Percentiles rank a stretch among this genome's conserved stretches.
phyloP scores from a whole-genome alignment of 345 rosid species.

The thale cress (Arabidopsis thaliana) region TAIR10.1 NC_003070.9:30031001-30031500 shows the following conservation, averaged over 20 bases:
- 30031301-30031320: not conserved
- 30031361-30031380: not conserved
- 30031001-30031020: constrained; percentile 19
- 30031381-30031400: constrained; percentile 38
- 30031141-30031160: constrained; percentile 23
- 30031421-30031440: constrained; percentile 98
- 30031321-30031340: constrained; percentile 10
- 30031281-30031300: constrained; percentile 27
- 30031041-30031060: constrained; percentile 20
- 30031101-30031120: constrained; percentile 96
- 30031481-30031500: constrained; percentile 98
- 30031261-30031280: constrained; percentile 37
- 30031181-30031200: constrained; percentile 62
- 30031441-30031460: constrained; percentile 96
- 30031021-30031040: constrained; percentile 13
- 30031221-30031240: constrained; percentile 96
- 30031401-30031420: constrained; percentile 99
- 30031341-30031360: not conserved
- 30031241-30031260: constrained; percentile 99
- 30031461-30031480: constrained; percentile 93
- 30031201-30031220: constrained; percentile 95
- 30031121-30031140: constrained; percentile 46
- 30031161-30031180: constrained; percentile 18
- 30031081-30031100: constrained; percentile 94
- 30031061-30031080: constrained; percentile 88